These are phyloP conservation scores for Lycium ferocissimum DNA, from an alignment of 257 asterid genomes.

Conservation along the genomic window DNA sequence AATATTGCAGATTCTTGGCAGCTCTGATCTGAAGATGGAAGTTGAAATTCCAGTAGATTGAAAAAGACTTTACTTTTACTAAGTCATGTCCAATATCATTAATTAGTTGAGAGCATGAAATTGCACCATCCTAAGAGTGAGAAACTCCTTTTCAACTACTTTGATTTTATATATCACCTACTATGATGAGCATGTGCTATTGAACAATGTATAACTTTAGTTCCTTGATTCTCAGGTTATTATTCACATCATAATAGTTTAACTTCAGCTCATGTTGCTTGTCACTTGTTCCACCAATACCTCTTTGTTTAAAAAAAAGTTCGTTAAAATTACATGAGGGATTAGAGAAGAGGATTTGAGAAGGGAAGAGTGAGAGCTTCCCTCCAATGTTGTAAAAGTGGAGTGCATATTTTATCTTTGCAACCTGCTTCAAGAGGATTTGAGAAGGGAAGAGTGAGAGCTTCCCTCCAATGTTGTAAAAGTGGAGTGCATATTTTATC, in stretches of 20 bases:
- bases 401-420: no score
- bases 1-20: constrained; percentile 64
- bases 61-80: constrained; percentile 26
- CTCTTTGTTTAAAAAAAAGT: no score
- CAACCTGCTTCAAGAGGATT: no score
- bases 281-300: not conserved
- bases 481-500: no score
- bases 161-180: not conserved
- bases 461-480: no score
- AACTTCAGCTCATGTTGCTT: not conserved
- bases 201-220: not conserved
- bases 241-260: not conserved
- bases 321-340: no score
- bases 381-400: no score
- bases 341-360: no score
- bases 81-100: not conserved
- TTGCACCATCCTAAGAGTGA: not conserved
- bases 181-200: not conserved
- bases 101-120: not conserved
- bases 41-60: constrained; percentile 84
- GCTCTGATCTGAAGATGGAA: constrained; percentile 67
- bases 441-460: no score
- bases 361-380: no score
- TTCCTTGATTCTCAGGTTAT: not conserved
- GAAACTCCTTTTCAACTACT: not conserved